phyloP scores from a whole-genome alignment of 805 yeast genomes.

The Ogataea siamensis region DNA sequence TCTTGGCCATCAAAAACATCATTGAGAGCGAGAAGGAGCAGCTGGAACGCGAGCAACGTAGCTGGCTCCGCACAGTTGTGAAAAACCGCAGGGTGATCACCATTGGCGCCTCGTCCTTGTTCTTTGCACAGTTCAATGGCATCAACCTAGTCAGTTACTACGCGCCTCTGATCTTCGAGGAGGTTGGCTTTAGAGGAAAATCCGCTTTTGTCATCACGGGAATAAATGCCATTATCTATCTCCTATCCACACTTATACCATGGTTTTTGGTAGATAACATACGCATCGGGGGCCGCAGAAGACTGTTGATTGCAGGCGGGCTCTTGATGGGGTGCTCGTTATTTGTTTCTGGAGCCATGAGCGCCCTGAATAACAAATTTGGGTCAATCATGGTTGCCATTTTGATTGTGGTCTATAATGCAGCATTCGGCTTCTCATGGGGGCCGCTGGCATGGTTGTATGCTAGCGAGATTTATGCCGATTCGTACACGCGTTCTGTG shows the following conservation, averaged over 20 bases:
- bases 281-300: conserved; percentile 73
- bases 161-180: conserved; percentile 87
- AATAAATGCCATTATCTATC: conserved; percentile 58
- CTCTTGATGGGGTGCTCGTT: conserved; percentile 70
- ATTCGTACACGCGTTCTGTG: conserved; percentile 68
- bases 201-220: conserved; percentile 88
- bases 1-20: conserved; percentile 43
- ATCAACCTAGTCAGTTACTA: conserved; percentile 86
- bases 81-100: conserved; percentile 50
- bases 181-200: conserved; percentile 87
- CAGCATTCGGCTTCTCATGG: conserved; percentile 85
- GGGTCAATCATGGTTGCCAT: conserved; percentile 73
- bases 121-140: conserved; percentile 88
- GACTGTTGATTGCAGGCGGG: conserved; percentile 72
- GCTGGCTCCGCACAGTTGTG: conserved; percentile 22
- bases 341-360: conserved; percentile 57
- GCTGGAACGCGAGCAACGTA: conserved; percentile 27
- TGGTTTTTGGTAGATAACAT: conserved; percentile 75
- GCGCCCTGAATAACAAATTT: conserved; percentile 44
- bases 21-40: conserved; percentile 21
- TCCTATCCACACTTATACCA: conserved; percentile 72
- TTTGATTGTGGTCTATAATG: conserved; percentile 73
- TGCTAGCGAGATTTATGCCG: conserved; percentile 81
- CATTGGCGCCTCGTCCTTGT: conserved; percentile 81
- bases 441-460: conserved; percentile 90